Evolutionary conservation across 805 yeast genomes (phyloP).

Genomic region (Lachancea thermotolerans): DNA sequence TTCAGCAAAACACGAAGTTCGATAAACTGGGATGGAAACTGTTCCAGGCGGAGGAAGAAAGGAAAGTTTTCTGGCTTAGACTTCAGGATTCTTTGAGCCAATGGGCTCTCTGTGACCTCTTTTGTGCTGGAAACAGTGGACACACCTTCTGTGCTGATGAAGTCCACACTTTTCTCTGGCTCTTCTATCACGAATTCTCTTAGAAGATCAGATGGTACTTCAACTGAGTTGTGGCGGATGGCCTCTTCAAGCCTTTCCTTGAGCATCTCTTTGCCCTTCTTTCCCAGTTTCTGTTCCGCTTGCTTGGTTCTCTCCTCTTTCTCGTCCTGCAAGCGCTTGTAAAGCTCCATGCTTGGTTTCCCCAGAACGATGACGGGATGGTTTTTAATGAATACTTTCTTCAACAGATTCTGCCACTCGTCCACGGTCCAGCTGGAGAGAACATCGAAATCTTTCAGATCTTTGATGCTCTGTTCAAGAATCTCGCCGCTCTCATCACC

Average conservation of each 20-base stretch:
- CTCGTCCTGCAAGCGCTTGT: slow-evolving; percentile 44
- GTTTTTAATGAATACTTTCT: slow-evolving; percentile 49
- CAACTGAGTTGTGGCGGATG: slow-evolving; percentile 57
- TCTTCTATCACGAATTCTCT: slow-evolving; percentile 63
- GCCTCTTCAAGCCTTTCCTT: slow-evolving; percentile 53
- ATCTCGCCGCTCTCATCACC: slow-evolving; percentile 59
- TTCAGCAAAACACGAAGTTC: slow-evolving; percentile 57
- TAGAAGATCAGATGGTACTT: slow-evolving; percentile 66
- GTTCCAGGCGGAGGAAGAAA: slow-evolving; percentile 69
- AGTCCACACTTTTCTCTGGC: slow-evolving; percentile 58
- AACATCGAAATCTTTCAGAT: slow-evolving; percentile 46
- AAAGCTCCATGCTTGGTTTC: slow-evolving; percentile 54
- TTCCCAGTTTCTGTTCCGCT: slow-evolving; percentile 49
- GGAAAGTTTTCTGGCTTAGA: slow-evolving; percentile 47
- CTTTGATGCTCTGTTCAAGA: slow-evolving; percentile 47
- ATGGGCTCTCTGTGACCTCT: slow-evolving; percentile 28
- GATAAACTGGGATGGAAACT: slow-evolving; percentile 71
- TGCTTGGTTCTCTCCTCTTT: slow-evolving; percentile 43
- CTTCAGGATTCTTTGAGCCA: slow-evolving; percentile 22
- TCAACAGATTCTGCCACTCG: slow-evolving; percentile 59
- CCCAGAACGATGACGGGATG: slow-evolving; percentile 62
- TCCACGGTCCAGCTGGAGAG: slow-evolving; percentile 54
- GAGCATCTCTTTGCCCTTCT: slow-evolving; percentile 50
- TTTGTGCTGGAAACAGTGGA: slow-evolving; percentile 46
- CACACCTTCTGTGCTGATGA: slow-evolving; percentile 63